Base-by-base conservation (phyloP, 495 filamentous ascomycete species). In the Aspergillus sclerotioniger region DNA sequence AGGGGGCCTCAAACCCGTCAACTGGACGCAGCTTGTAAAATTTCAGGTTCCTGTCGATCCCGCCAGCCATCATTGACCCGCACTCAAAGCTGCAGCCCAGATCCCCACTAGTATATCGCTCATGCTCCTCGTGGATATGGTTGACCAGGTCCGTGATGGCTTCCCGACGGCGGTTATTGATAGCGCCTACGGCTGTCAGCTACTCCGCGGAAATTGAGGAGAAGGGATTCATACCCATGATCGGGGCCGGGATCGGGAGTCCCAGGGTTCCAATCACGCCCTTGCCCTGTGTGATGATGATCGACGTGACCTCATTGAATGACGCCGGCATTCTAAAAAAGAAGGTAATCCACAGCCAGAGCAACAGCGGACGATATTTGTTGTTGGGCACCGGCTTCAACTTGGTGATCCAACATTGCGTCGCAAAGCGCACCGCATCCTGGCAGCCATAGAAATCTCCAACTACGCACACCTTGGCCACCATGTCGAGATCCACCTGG, bases 401-500 rank as follows among this genome's bases (percentile, higher is more conserved):
- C 5, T n/a, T 12, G 5, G n/a, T n/a, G 12, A 41, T 6, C 37
- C 37, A 41, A 13, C 12, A n/a, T 3, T 15, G 9, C 13, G 37
- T n/a, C 12, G 37, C 37, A 6, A n/a, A 6, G 13, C 37, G 13
- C 8, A 82, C 53, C 0, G 66, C 71, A 12, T 82, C 80, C 17
- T 64, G 62, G 55, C 80, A 77, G 35, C 75, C 62, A 53, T 84
- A 81, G 48, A 75, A 76, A 59, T 85, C 80, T 16, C 80, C 74
- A 25, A 85, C 61, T 6, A 78, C 67, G 21, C 78, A 72, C 45
- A 85, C 66, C 56, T 81, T 72, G 2, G 76, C 74, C 6, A 85
- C 71, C 29, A 72, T 73, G 6, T 81, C 74, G 2, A 84, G 56
- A 13, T 63, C 61, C 3, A 83, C 35, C 1, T 60, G 49, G 9